These are phyloP conservation scores for Fusarium fujikuroi DNA, from an alignment of 2,329 filamentous ascomycete genomes.

Conservation along the genomic window DNA sequence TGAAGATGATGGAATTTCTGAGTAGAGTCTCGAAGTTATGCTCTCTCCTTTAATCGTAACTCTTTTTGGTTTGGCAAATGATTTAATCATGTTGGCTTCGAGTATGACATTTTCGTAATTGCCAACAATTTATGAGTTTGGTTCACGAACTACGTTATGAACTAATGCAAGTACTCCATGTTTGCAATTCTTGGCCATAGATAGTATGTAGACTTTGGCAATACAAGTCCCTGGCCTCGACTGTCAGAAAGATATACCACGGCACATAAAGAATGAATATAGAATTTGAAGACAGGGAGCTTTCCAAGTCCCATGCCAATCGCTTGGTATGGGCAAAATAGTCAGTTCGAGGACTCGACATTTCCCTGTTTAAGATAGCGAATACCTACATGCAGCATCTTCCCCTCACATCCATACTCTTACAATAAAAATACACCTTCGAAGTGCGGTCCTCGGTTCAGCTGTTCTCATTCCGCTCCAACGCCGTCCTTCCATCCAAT, in stretches of 20 bases:
- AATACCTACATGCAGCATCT: background rate
- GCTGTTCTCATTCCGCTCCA: conserved; percentile 49
- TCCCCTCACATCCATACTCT: background rate
- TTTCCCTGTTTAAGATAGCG: background rate
- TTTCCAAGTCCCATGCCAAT: background rate
- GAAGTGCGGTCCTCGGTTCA: background rate
- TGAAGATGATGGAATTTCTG: background rate
- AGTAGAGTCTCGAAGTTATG: background rate
- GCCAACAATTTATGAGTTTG: background rate
- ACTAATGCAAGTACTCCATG: background rate
- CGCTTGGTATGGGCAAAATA: background rate
- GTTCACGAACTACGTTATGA: background rate
- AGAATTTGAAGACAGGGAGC: background rate
- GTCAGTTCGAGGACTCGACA: background rate
- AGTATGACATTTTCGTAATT: background rate
- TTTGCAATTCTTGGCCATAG: too few relatives aligned
- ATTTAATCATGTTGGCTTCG: too few relatives aligned
- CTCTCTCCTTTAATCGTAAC: too few relatives aligned
- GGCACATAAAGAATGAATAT: background rate
- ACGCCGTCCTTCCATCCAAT: conserved; percentile 79
- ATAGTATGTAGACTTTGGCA: background rate
- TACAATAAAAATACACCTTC: conserved; percentile 24
- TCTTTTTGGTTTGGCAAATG: background rate
- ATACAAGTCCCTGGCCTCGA: background rate
- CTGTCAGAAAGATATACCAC: background rate